Base-by-base conservation (phyloP, 306 rosid species). In the Lupinus albus region DNA sequence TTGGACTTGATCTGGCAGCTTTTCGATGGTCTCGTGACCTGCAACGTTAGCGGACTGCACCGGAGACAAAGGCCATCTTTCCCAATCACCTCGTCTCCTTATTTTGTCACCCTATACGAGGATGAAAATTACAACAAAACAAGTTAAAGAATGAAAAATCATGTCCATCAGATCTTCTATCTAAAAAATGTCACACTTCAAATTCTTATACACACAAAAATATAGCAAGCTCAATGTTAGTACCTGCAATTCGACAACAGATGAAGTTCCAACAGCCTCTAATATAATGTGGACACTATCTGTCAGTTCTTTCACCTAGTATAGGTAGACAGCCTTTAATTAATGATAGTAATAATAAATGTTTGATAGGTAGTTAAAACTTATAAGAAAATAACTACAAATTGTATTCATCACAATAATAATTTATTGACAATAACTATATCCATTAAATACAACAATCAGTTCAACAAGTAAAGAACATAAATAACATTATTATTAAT, bases 241-340 rank as follows among this genome's bases (percentile, higher is more conserved):
- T 87, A 94, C 99, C 95, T 94, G 88, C 76, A 88, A 79, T 91
- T 94, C 97, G 69, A 94, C 76, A 33, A 79, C 68, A 48, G 62
- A 70, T 45, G 99, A 90, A 70, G 65, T 51, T 58, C 82, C 84
- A 72, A 94, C 32, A 57, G 97, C 86, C 12, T 94, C 97, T 68
- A 84, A 28, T 72, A 91, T 84, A 65, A 78, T 68, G 75, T 70
- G 95, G 62, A 94, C 51, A 56, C 76, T 84, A 39, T 86, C 95
- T 10, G 97, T 94, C 83, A 90, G 67, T 57, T 15, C 17, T 80
- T 21, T 56, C 36, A 93, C 94, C 99, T 93, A 54, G n/a, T n/a
- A n/a, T n/a, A n/a, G n/a, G n/a, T n/a, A n/a, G n/a, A n/a, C n/a
- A n/a, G n/a, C n/a, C n/a, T n/a, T n/a, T n/a, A n/a, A n/a, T n/a